A percentile compares a stretch with the other conserved stretches of the same genome.
Conservation (phyloP, 140 eudicot genomes). For the Stevia rebaudiana region DNA sequence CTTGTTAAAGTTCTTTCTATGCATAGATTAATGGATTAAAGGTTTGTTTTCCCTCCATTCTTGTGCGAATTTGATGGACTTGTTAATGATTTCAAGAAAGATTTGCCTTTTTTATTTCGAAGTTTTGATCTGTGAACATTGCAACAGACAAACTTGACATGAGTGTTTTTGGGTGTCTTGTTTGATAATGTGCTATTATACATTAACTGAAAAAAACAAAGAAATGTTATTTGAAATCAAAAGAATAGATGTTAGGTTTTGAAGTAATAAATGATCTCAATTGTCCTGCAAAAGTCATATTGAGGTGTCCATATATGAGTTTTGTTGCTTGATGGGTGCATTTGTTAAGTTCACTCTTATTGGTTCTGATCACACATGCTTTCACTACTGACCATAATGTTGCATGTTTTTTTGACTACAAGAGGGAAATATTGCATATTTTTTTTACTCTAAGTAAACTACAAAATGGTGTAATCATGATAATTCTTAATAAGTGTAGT, state of each 20-base stretch:
- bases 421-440: neutral
- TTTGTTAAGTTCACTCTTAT: neutral
- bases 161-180: neutral
- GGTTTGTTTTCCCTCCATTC: conserved; percentile 8
- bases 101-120: conserved; percentile 2
- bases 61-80: neutral
- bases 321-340: neutral
- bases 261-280: conserved; percentile 12
- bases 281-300: neutral
- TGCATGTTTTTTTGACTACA: conserved; percentile 1
- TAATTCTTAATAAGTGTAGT: neutral
- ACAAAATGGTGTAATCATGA: neutral
- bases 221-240: neutral
- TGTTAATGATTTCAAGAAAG: conserved; percentile 10
- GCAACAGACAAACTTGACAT: neutral
- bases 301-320: neutral
- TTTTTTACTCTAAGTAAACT: neutral
- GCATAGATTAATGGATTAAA: neutral
- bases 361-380: neutral
- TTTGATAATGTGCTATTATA: neutral
- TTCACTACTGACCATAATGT: conserved; percentile 1
- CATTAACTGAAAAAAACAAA: neutral
- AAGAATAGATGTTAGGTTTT: neutral
- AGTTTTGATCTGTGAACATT: conserved; percentile 5
- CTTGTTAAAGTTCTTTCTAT: neutral